A percentile compares a stretch with the other conserved stretches of the same genome.
Evolutionary conservation across 2,329 filamentous ascomycete species (phyloP).

Genomic region (Aspergillus caelatus): DNA sequence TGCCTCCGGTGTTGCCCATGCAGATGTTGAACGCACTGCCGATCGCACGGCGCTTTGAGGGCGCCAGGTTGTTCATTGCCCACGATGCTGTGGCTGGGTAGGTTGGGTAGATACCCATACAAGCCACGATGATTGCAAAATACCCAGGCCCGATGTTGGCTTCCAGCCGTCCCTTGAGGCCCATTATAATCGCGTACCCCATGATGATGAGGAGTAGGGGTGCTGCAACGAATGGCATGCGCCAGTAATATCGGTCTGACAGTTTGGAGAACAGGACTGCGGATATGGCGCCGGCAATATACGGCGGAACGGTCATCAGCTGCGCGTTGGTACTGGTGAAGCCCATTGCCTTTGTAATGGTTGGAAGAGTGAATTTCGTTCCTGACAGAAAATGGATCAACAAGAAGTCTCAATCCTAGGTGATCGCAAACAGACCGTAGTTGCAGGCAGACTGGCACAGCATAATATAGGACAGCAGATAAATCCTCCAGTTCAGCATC

Average conservation of each 20-base stretch:
- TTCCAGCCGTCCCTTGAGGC: conserved; percentile 22
- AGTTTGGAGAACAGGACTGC: conserved; percentile 25
- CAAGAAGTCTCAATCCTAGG: conserved; percentile 6
- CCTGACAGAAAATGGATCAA: conserved; percentile 26
- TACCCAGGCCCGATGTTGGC: conserved; percentile 23
- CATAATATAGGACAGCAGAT: conserved; percentile 34
- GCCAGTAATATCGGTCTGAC: conserved; percentile 29
- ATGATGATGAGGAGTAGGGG: conserved; percentile 18
- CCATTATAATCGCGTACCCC: conserved; percentile 25
- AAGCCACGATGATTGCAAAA: conserved; percentile 28
- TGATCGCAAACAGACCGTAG: conserved; percentile 20
- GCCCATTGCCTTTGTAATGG: conserved; percentile 42
- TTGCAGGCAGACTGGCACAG: conserved; percentile 24
- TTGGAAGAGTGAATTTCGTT: conserved; percentile 41
- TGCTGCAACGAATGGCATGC: conserved; percentile 26
- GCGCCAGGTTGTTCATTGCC: conserved; percentile 31
- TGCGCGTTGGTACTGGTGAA: conserved; percentile 39
- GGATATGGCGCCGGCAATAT: conserved; percentile 28
- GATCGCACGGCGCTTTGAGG: conserved; percentile 24
- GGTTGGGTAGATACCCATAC: conserved; percentile 28
- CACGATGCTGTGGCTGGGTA: conserved; percentile 28
- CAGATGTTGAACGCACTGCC: conserved; percentile 25
- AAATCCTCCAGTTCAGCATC: conserved; percentile 13
- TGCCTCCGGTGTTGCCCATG: conserved; percentile 26
- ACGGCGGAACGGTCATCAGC: conserved; percentile 30